phyloP scores from a whole-genome alignment of 352 stramenopile species.

The Globisporangium irregulare region DNA sequence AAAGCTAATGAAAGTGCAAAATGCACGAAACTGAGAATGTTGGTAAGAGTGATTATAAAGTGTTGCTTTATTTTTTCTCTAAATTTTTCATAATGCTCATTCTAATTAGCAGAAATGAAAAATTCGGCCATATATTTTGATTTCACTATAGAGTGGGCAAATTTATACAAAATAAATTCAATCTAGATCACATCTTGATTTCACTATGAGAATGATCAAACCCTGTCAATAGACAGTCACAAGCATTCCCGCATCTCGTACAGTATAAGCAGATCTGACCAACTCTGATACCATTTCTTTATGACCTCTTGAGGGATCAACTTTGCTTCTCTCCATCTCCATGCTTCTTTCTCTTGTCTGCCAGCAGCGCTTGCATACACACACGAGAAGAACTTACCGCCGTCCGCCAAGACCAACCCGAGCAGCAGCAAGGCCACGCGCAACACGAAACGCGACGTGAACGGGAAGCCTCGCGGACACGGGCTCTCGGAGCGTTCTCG shows the following conservation, averaged over 20 bases:
- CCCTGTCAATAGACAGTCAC: no score
- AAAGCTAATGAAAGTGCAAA: no score
- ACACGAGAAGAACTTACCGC: conserved; percentile 39
- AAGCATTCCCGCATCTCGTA: neutral
- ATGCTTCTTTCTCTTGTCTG: neutral
- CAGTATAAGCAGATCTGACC: neutral
- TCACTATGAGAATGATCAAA: no score
- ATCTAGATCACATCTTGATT: no score
- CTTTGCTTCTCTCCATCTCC: neutral
- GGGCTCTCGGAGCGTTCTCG: conserved; percentile 51
- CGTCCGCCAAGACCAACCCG: conserved; percentile 35
- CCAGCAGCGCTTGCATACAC: conserved; percentile 9
- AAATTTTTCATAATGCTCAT: no score
- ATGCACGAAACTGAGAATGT: neutral
- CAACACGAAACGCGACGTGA: conserved; percentile 44
- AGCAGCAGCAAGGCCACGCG: conserved; percentile 30
- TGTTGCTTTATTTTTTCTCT: no score
- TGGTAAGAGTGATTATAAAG: no score
- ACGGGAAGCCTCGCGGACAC: conserved; percentile 54
- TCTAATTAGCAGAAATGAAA: no score
- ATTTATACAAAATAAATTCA: no score
- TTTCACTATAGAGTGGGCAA: no score
- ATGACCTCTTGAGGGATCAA: neutral
- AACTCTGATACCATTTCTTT: neutral
- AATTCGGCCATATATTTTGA: no score